Conservation (phyloP, 352 stramenopile genomes). For the Phytophthora nicotianae region DNA sequence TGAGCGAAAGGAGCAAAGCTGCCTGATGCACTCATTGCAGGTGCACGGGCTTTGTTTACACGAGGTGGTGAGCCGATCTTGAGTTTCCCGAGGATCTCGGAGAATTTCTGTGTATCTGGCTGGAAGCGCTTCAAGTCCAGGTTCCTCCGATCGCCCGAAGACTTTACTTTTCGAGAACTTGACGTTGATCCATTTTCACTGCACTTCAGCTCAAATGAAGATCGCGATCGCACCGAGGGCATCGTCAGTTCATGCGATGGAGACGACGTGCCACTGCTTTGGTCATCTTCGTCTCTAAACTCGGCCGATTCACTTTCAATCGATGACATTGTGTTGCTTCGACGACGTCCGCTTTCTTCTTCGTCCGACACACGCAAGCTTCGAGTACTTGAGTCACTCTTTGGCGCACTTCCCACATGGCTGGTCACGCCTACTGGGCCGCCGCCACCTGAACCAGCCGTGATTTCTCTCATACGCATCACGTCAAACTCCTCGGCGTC, state of each 20-base stretch:
- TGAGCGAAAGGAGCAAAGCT: constrained; percentile 40
- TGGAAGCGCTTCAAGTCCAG: constrained; percentile 80
- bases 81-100: constrained; percentile 75
- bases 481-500: constrained; percentile 80
- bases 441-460: constrained; percentile 11
- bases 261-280: constrained; percentile 26
- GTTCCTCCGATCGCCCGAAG: constrained; percentile 42
- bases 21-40: constrained; percentile 22
- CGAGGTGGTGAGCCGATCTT: constrained; percentile 55
- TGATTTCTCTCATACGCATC: constrained; percentile 45
- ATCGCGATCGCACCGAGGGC: constrained; percentile 33
- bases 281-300: constrained; percentile 22
- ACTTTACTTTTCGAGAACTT: constrained; percentile 14
- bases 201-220: constrained; percentile 37
- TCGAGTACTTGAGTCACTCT: constrained; percentile 32
- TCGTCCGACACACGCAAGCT: constrained; percentile 28
- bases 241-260: constrained; percentile 35
- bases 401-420: constrained; percentile 23
- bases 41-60: constrained; percentile 31
- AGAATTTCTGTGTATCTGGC: constrained; percentile 74
- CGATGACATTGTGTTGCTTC: constrained; percentile 43
- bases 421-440: constrained; percentile 11
- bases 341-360: constrained; percentile 28
- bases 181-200: constrained; percentile 21
- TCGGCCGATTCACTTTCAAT: constrained; percentile 31